Percentiles rank a stretch among this genome's conserved stretches.
These are phyloP conservation scores for Ambrosia hybrid DNA, from an alignment of 140 eudicot species.

Conservation along the genomic window DNA sequence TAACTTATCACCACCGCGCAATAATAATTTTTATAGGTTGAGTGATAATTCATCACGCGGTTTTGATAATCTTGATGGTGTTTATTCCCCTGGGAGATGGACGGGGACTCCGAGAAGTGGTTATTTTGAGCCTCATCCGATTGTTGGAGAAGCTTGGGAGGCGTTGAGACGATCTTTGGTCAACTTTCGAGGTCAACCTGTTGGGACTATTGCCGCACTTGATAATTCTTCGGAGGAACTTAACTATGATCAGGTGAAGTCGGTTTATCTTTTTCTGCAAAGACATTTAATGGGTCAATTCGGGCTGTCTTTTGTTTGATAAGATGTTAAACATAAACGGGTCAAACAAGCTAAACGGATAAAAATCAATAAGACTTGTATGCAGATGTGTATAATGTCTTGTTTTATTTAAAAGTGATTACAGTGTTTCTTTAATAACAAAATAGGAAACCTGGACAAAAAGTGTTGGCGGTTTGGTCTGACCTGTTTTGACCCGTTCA, in stretches of 20 bases:
- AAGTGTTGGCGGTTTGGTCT: not conserved
- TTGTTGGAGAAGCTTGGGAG: conserved; percentile 89
- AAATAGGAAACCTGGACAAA: not conserved
- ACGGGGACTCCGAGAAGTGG: conserved; percentile 71
- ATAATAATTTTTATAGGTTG: conserved; percentile 44
- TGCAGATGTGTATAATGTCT: not conserved
- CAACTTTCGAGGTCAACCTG: conserved; percentile 74
- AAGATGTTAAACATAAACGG: too few relatives aligned
- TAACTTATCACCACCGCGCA: conserved; percentile 49
- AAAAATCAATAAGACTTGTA: not conserved
- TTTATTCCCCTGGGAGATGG: conserved; percentile 71
- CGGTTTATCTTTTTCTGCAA: not conserved
- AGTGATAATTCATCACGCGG: conserved; percentile 57
- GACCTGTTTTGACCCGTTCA: not conserved
- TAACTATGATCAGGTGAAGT: conserved; percentile 86
- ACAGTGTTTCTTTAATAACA: not conserved
- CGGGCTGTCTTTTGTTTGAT: not conserved
- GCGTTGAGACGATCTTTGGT: conserved; percentile 82
- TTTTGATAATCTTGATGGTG: conserved; percentile 60
- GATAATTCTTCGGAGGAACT: conserved; percentile 85
- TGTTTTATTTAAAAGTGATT: not conserved
- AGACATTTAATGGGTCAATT: not conserved
- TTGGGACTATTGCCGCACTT: conserved; percentile 92
- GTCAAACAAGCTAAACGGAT: not conserved
- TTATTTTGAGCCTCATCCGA: conserved; percentile 73